A percentile compares a stretch with the other conserved stretches of the same genome.
These are phyloP conservation scores for Saturnispora hagleri DNA, from an alignment of 805 yeast genomes.

Conservation along the genomic window DNA sequence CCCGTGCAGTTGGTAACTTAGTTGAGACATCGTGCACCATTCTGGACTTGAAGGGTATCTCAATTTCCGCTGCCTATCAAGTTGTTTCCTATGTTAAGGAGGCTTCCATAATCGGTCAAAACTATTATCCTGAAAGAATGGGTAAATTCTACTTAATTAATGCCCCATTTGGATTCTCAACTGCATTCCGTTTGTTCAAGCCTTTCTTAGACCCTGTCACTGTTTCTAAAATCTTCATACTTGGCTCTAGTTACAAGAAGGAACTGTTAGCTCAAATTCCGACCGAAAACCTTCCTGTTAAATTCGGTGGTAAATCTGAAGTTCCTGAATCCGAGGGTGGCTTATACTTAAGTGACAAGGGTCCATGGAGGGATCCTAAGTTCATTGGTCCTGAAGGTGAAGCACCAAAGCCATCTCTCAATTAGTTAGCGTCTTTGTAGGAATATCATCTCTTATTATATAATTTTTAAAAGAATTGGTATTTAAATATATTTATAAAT, in stretches of 20 bases:
- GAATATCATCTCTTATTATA: background rate
- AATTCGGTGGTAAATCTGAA: slow-evolving; percentile 79
- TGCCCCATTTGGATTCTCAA: slow-evolving; percentile 95
- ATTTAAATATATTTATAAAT: background rate
- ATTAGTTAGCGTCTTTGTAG: background rate
- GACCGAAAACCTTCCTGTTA: slow-evolving; percentile 79
- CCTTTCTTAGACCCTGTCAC: slow-evolving; percentile 97
- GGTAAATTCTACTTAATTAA: slow-evolving; percentile 93
- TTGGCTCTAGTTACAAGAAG: slow-evolving; percentile 68
- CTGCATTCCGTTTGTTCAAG: slow-evolving; percentile 85
- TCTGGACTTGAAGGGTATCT: slow-evolving; percentile 89
- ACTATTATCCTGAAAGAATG: slow-evolving; percentile 98
- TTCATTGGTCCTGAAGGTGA: slow-evolving; percentile 93
- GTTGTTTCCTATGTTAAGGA: slow-evolving; percentile 85
- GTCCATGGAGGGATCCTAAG: slow-evolving; percentile 93
- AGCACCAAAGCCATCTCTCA: slow-evolving; percentile 52
- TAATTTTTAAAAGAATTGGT: background rate
- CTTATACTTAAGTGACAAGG: slow-evolving; percentile 77
- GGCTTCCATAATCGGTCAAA: slow-evolving; percentile 91
- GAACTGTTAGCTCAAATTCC: slow-evolving; percentile 91
- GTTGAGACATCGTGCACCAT: slow-evolving; percentile 96
- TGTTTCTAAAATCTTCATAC: slow-evolving; percentile 84
- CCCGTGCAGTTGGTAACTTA: slow-evolving; percentile 66
- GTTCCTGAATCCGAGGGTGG: slow-evolving; percentile 67
- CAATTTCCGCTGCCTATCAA: slow-evolving; percentile 72